A percentile compares a stretch with the other conserved stretches of the same genome.
Conservation (phyloP, 2,329 filamentous ascomycete genomes). For the Emergomyces orientalis region DNA sequence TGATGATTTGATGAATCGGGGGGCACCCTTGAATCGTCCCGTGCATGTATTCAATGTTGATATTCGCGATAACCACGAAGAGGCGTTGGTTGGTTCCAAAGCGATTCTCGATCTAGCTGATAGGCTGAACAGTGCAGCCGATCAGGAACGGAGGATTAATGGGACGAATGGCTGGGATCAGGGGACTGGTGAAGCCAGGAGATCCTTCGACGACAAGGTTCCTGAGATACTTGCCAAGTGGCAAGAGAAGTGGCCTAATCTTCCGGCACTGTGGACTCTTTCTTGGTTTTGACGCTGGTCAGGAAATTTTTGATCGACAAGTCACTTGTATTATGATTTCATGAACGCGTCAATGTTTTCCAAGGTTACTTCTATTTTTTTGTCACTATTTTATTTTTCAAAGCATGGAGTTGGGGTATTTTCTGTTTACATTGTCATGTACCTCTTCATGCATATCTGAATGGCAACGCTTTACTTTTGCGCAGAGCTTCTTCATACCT, state of each 20-base stretch:
- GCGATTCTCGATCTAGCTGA: conserved; percentile 89
- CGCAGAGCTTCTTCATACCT: neutral
- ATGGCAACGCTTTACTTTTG: neutral
- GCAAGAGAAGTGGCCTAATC: conserved; percentile 89
- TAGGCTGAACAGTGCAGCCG: conserved; percentile 69
- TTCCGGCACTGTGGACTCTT: conserved; percentile 88
- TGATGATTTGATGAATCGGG: conserved; percentile 80
- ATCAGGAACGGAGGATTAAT: conserved; percentile 60
- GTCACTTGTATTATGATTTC: neutral
- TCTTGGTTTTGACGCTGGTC: conserved; percentile 66
- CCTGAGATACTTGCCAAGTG: conserved; percentile 84
- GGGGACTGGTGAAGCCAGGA: conserved; percentile 56
- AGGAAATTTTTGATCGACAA: conserved; percentile 4
- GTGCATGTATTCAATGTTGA: conserved; percentile 98
- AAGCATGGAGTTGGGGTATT: conserved; percentile 6
- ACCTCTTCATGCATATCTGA: neutral
- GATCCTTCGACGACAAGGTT: conserved; percentile 83
- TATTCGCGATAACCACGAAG: conserved; percentile 97
- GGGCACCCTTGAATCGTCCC: conserved; percentile 76
- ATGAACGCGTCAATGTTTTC: neutral
- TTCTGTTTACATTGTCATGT: neutral
- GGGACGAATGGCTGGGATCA: conserved; percentile 60
- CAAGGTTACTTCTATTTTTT: conserved; percentile 6
- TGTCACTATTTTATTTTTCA: neutral
- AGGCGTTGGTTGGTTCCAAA: conserved; percentile 79